These are phyloP conservation scores for Claviceps sp. DNA, from an alignment of 2,329 filamentous ascomycete genomes.

Conservation along the genomic window DNA sequence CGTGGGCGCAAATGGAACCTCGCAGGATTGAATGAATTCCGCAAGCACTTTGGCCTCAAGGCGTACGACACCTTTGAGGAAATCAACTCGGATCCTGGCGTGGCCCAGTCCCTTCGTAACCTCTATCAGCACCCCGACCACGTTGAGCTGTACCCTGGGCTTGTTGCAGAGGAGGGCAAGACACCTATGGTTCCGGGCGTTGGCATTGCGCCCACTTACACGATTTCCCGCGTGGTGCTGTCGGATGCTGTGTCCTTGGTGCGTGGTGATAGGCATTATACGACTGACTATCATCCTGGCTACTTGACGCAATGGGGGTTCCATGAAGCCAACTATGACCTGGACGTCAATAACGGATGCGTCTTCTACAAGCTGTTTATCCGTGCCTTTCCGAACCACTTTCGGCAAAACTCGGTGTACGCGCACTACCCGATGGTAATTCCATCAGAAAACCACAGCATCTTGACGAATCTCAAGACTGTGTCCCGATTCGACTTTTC, in stretches of 20 bases:
- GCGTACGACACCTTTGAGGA: slow-evolving; percentile 68
- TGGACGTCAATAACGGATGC: slow-evolving; percentile 64
- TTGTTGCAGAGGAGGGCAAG: slow-evolving; percentile 66
- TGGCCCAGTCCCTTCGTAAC: slow-evolving; percentile 50
- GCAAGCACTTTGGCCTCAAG: slow-evolving; percentile 67
- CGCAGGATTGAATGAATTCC: slow-evolving; percentile 71
- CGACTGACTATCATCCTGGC: slow-evolving; percentile 59
- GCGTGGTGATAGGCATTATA: slow-evolving; percentile 67
- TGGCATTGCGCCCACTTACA: slow-evolving; percentile 63
- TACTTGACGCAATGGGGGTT: slow-evolving; percentile 77
- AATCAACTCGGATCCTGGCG: slow-evolving; percentile 64
- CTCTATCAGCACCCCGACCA: slow-evolving; percentile 69
- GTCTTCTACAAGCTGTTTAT: slow-evolving; percentile 77
- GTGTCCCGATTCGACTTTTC: slow-evolving; percentile 58
- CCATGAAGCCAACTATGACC: slow-evolving; percentile 59
- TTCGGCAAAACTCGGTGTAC: slow-evolving; percentile 65
- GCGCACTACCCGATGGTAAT: slow-evolving; percentile 65
- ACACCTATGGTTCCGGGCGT: slow-evolving; percentile 59
- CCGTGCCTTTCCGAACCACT: slow-evolving; percentile 68
- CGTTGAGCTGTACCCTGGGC: slow-evolving; percentile 68
- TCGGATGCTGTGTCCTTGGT: slow-evolving; percentile 71
- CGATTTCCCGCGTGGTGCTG: slow-evolving; percentile 62
- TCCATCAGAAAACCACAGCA: slow-evolving; percentile 58
- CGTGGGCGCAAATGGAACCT: slow-evolving; percentile 67
- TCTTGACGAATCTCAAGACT: slow-evolving; percentile 53